Percentiles rank a stretch among this genome's conserved stretches.
These are phyloP conservation scores for Agapanthus africanus DNA, from an alignment of 106 monocot genomes.

Conservation along the genomic window DNA sequence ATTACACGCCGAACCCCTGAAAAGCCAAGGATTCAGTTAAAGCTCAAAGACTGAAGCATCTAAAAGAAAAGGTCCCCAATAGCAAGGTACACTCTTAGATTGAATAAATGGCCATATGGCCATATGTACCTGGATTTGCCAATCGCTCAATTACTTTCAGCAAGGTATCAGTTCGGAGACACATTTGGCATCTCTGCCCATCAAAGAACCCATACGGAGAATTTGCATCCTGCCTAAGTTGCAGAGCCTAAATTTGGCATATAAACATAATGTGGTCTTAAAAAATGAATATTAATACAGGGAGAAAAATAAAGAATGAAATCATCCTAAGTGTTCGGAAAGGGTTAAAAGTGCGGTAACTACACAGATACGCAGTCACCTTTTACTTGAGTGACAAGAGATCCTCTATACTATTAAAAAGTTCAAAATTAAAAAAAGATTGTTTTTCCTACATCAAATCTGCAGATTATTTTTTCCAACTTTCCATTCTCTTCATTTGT, in stretches of 20 bases:
- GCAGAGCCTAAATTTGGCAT: constrained; percentile 47
- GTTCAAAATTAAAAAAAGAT: no score
- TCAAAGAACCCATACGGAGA: constrained; percentile 42
- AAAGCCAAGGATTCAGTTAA: background rate
- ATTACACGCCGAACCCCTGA: constrained; percentile 68
- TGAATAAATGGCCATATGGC: background rate
- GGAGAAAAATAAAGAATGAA: background rate
- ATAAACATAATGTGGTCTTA: no score
- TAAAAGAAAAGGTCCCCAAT: background rate
- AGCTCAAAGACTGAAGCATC: background rate
- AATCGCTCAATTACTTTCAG: constrained; percentile 68
- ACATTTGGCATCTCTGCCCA: constrained; percentile 76
- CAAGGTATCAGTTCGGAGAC: constrained; percentile 56
- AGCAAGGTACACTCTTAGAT: background rate
- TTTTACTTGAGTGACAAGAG: background rate
- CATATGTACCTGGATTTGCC: constrained; percentile 49
- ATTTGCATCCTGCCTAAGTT: constrained; percentile 60
- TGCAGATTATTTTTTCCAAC: no score
- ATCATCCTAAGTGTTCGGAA: background rate
- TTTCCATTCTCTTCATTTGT: no score
- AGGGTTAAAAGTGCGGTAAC: background rate
- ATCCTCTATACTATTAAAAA: background rate
- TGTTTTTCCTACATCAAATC: no score
- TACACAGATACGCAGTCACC: background rate
- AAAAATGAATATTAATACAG: background rate